These are phyloP conservation scores for Botrytis sinoallii DNA, from an alignment of 2,329 filamentous ascomycete genomes.

Conservation along the genomic window DNA sequence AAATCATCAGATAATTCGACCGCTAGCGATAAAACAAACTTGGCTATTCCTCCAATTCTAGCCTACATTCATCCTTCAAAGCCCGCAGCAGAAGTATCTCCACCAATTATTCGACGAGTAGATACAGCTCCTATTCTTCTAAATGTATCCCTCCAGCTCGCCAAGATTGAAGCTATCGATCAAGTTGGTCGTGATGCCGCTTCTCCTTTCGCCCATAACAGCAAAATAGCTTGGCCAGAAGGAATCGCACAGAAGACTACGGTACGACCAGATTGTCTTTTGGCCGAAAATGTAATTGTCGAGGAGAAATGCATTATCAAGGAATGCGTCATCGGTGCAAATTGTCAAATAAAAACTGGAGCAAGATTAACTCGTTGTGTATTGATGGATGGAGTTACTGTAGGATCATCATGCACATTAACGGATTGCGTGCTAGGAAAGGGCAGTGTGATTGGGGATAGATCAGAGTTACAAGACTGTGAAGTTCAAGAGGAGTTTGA, in stretches of 20 bases:
- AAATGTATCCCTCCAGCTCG: conserved; percentile 77
- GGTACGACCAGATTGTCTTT: conserved; percentile 75
- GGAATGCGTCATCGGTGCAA: conserved; percentile 82
- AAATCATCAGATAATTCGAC: not conserved
- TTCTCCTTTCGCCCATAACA: conserved; percentile 73
- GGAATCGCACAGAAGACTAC: conserved; percentile 78
- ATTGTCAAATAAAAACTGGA: conserved; percentile 82
- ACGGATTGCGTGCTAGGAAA: conserved; percentile 85
- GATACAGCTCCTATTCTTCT: conserved; percentile 83
- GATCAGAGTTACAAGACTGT: conserved; percentile 77
- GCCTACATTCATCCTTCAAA: conserved; percentile 71
- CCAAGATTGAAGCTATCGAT: conserved; percentile 73
- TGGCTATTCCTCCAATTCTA: conserved; percentile 68
- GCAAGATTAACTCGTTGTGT: conserved; percentile 83
- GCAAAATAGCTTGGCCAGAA: conserved; percentile 80
- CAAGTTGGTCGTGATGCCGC: conserved; percentile 55
- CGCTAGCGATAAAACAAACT: conserved; percentile 28
- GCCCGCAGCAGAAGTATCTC: conserved; percentile 41
- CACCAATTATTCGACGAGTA: conserved; percentile 76
- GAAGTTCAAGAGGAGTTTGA: conserved; percentile 90
- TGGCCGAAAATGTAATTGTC: conserved; percentile 85
- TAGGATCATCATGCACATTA: conserved; percentile 80
- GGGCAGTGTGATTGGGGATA: conserved; percentile 78
- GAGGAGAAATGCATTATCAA: conserved; percentile 91
- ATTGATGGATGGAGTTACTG: conserved; percentile 85